Conservation (phyloP, 768 basidiomycete genomes). For the Cubamyces sp. region DNA sequence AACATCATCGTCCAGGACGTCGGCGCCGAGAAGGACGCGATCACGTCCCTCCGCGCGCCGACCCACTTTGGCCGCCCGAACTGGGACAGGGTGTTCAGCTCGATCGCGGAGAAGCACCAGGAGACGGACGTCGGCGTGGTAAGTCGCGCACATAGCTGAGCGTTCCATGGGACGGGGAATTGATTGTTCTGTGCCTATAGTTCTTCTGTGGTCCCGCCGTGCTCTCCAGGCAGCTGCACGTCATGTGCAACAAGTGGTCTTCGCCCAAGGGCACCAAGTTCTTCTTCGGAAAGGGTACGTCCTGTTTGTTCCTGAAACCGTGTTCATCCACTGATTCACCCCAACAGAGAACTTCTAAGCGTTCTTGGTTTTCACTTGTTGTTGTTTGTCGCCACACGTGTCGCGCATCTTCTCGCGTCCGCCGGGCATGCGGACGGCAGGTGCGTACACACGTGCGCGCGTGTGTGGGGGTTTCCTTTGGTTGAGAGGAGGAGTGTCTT, state of each 20-base stretch:
- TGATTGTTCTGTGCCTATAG: slow-evolving; percentile 29
- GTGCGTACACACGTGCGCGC: no score
- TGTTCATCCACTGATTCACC: no score
- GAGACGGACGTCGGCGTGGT: slow-evolving; percentile 91
- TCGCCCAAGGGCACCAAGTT: slow-evolving; percentile 77
- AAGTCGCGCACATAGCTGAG: no score
- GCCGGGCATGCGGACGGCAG: slow-evolving; percentile 10
- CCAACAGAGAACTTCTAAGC: slow-evolving; percentile 36
- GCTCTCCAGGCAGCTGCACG: slow-evolving; percentile 72
- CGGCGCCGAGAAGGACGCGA: slow-evolving; percentile 89
- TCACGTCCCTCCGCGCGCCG: slow-evolving; percentile 86
- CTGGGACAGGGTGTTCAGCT: slow-evolving; percentile 75
- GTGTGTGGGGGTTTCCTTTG: background rate
- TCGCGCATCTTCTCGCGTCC: background rate
- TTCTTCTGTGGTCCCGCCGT: slow-evolving; percentile 89
- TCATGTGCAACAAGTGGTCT: slow-evolving; percentile 86
- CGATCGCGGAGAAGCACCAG: slow-evolving; percentile 80
- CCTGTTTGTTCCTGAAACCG: no score
- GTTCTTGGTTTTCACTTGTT: background rate
- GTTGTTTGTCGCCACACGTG: no score
- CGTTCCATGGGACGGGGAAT: background rate
- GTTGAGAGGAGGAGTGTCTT: no score
- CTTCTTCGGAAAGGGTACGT: slow-evolving; percentile 87
- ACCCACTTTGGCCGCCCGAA: slow-evolving; percentile 94
- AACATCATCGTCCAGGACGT: slow-evolving; percentile 95